A percentile compares a stretch with the other conserved stretches of the same genome.
Conservation (phyloP, 305 asterid species). For the Solanum chacoense region DNA sequence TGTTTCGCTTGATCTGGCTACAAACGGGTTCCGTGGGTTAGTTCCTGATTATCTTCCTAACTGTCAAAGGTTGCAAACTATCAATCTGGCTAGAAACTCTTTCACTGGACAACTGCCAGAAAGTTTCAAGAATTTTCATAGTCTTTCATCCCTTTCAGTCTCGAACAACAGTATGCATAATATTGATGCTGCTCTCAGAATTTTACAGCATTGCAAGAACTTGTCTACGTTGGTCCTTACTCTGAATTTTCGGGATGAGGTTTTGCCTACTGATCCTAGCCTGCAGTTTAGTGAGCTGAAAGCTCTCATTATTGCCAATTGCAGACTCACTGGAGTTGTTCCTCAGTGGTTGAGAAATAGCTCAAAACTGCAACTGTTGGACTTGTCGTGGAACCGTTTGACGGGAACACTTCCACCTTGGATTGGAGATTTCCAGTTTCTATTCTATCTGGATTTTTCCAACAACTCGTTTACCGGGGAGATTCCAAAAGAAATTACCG, state of each 20-base stretch:
- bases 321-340: constrained; percentile 53
- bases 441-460: constrained; percentile 73
- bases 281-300: constrained; percentile 36
- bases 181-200: constrained; percentile 35
- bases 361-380: constrained; percentile 40
- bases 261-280: constrained; percentile 34
- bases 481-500: constrained; percentile 50
- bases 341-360: constrained; percentile 55
- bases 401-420: constrained; percentile 52
- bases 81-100: constrained; percentile 41
- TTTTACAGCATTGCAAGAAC: constrained; percentile 51
- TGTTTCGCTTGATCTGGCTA: constrained; percentile 52
- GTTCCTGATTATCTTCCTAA: constrained; percentile 54
- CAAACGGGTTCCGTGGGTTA: constrained; percentile 42
- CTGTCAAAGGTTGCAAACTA: constrained; percentile 30
- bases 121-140: constrained; percentile 47
- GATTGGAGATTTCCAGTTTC: constrained; percentile 41
- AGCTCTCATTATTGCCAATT: constrained; percentile 52
- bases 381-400: constrained; percentile 61
- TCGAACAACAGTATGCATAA: constrained; percentile 49
- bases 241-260: constrained; percentile 39
- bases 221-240: constrained; percentile 59
- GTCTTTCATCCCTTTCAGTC: constrained; percentile 45
- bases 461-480: constrained; percentile 52
- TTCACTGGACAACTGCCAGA: constrained; percentile 57